Base-by-base conservation (phyloP, 768 basidiomycete species). In the Calocybe cyanea region DNA sequence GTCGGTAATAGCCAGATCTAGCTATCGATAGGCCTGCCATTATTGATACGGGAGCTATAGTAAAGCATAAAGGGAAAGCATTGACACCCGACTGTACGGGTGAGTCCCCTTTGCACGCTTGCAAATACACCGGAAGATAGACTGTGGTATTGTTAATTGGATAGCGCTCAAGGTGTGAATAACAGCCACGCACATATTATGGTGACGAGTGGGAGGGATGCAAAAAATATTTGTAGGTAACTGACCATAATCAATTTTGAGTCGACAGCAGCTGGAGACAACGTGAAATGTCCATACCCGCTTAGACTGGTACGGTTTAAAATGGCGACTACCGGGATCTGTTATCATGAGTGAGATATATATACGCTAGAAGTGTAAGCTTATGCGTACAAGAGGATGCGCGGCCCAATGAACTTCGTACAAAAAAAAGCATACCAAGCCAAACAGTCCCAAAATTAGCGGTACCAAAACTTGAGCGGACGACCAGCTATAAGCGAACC, bases 111-210 rank as follows among this genome's bases (percentile, higher is more conserved):
- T 66, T 66, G 41, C 63, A 65, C 0, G 72, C 73, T 53, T 77
- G 76, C 57, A 70, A 76, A 50, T 70, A 76, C 6, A 72, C 68
- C 9, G 72, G 71, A 1, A 76, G 46, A 50, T 69, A 75, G 48
- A 64, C 54, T 58, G 38, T 28, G 47, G 43, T 17, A 46, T 19
- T 11, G 25, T 15, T 28, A 18, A 14, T 15, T 19, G 37, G 52
- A 64, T 48, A 51, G 10, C 10, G 19, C 25, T 33, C 38, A 38
- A 17, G 31, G 37, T 36, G 13, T 25, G 19, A 32, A 50, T 28
- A 23, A 25, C 30, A 6, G 7, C 38, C 40, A 48, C 41, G n/a
- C 41, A 61, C 57, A 59, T 1, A 61, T 56, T 6, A 58, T 42
- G 3, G 49, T 44, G 17, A 62, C 58, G 30, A 50, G 51, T 8